These are phyloP conservation scores for Myriosclerotinia curreyana DNA, from an alignment of 2,329 filamentous ascomycete species.

Conservation along the genomic window DNA sequence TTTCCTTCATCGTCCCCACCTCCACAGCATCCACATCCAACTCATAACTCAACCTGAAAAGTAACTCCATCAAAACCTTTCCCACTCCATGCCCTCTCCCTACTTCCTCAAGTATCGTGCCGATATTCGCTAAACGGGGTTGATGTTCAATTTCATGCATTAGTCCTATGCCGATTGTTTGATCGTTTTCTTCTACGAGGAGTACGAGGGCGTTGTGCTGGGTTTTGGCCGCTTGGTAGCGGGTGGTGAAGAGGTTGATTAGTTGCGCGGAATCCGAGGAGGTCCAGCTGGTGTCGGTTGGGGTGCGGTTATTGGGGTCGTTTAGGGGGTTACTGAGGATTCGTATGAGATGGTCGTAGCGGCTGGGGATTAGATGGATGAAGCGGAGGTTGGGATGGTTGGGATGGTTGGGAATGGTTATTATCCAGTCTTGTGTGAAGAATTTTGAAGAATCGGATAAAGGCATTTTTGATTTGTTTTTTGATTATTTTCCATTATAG, in stretches of 20 bases:
- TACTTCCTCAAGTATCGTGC: not conserved
- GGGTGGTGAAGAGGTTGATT: not conserved
- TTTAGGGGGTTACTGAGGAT: slow-evolving; percentile 20
- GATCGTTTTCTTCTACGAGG: not conserved
- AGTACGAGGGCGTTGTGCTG: slow-evolving; percentile 3
- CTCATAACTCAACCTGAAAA: slow-evolving; percentile 27
- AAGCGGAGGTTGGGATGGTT: slow-evolving; percentile 24
- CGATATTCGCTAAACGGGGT: slow-evolving; percentile 3
- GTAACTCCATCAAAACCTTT: slow-evolving; percentile 2
- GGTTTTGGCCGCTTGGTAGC: not conserved
- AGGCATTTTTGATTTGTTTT: not conserved
- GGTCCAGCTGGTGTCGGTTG: not conserved
- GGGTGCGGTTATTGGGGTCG: not conserved
- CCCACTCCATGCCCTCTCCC: slow-evolving; percentile 7
- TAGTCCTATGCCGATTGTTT: not conserved
- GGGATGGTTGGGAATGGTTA: slow-evolving; percentile 21
- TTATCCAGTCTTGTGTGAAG: slow-evolving; percentile 26
- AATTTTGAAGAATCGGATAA: slow-evolving; percentile 10
- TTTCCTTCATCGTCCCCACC: slow-evolving; percentile 26
- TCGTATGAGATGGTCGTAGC: slow-evolving; percentile 1
- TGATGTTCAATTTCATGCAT: not conserved
- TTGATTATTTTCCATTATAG: not conserved
- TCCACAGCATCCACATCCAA: slow-evolving; percentile 21
- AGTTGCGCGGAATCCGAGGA: not conserved
- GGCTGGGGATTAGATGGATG: slow-evolving; percentile 21